A percentile compares a stretch with the other conserved stretches of the same genome.
phyloP scores from a whole-genome alignment of 2,329 filamentous ascomycete species.

The Ilyonectria robusta region DNA sequence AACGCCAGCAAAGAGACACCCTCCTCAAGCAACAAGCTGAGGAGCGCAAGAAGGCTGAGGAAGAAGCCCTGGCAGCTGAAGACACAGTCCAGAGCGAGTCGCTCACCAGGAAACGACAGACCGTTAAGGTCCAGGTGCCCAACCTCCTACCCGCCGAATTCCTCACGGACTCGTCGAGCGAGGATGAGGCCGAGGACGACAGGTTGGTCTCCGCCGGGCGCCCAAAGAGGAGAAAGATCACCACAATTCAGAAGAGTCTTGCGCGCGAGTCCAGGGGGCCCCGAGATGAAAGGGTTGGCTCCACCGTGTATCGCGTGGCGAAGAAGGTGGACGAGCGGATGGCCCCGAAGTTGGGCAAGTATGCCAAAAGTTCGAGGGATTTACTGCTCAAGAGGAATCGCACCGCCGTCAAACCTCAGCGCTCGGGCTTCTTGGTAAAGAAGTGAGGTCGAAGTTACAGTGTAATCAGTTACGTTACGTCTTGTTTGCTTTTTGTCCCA shows the following conservation, averaged over 20 bases:
- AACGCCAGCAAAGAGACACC: constrained; percentile 68
- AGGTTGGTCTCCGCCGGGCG: constrained; percentile 40
- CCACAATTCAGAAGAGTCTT: constrained; percentile 56
- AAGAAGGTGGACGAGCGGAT: constrained; percentile 61
- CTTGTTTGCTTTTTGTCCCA: neutral
- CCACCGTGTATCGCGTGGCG: constrained; percentile 67
- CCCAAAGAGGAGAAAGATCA: constrained; percentile 62
- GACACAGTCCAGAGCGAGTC: constrained; percentile 24
- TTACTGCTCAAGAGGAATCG: constrained; percentile 62
- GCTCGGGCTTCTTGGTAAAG: constrained; percentile 60
- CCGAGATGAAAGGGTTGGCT: constrained; percentile 64
- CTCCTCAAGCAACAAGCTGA: constrained; percentile 69
- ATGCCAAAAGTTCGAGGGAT: constrained; percentile 59
- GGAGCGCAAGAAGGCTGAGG: constrained; percentile 59
- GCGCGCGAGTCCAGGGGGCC: constrained; percentile 56
- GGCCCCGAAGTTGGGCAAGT: constrained; percentile 63
- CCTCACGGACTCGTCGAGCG: constrained; percentile 66
- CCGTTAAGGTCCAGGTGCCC: constrained; percentile 57
- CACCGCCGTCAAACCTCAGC: constrained; percentile 50
- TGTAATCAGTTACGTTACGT: constrained; percentile 15
- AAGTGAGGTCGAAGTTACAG: constrained; percentile 18
- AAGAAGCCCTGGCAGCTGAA: constrained; percentile 35
- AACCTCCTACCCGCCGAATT: constrained; percentile 67
- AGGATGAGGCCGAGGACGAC: constrained; percentile 54
- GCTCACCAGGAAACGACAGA: constrained; percentile 42